These are phyloP conservation scores for Pholiota microspora DNA, from an alignment of 768 basidiomycete species.

Conservation along the genomic window DNA sequence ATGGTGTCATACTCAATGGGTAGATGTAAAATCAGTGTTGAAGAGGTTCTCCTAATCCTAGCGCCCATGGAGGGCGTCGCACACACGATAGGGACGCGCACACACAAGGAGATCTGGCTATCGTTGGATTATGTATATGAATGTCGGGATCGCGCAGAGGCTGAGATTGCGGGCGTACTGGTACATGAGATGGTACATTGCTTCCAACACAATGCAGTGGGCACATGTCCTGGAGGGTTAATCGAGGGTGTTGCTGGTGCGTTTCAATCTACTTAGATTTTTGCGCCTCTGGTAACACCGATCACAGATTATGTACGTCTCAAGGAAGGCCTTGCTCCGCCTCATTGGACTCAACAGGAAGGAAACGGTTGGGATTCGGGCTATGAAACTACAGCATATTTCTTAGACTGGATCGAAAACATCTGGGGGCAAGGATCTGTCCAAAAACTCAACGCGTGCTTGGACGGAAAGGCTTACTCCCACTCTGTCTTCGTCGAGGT, in stretches of 20 bases:
- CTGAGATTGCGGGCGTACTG: slow-evolving; percentile 70
- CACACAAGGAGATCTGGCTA: slow-evolving; percentile 70
- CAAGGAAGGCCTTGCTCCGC: slow-evolving; percentile 6
- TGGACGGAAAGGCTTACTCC: not conserved
- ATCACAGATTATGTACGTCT: slow-evolving; percentile 13
- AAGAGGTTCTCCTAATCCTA: slow-evolving; percentile 54
- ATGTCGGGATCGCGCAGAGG: slow-evolving; percentile 34
- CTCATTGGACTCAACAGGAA: slow-evolving; percentile 7
- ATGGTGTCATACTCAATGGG: slow-evolving; percentile 11
- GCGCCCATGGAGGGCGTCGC: slow-evolving; percentile 70
- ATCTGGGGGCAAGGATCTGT: slow-evolving; percentile 6
- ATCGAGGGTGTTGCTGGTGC: slow-evolving; percentile 77
- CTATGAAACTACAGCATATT: slow-evolving; percentile 12
- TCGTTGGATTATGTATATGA: slow-evolving; percentile 60
- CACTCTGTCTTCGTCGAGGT: slow-evolving; percentile 1
- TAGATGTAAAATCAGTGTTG: slow-evolving; percentile 36
- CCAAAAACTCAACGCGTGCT: not conserved
- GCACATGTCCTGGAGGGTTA: slow-evolving; percentile 62
- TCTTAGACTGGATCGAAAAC: slow-evolving; percentile 9
- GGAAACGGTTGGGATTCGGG: slow-evolving; percentile 6
- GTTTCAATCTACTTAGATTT: slow-evolving; percentile 8
- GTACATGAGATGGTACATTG: slow-evolving; percentile 77
- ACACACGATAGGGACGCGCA: slow-evolving; percentile 50
- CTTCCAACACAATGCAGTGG: slow-evolving; percentile 63
- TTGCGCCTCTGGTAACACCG: no score